Conservation (phyloP, 805 yeast species). For the Scheffersomyces stipitis region DNA sequence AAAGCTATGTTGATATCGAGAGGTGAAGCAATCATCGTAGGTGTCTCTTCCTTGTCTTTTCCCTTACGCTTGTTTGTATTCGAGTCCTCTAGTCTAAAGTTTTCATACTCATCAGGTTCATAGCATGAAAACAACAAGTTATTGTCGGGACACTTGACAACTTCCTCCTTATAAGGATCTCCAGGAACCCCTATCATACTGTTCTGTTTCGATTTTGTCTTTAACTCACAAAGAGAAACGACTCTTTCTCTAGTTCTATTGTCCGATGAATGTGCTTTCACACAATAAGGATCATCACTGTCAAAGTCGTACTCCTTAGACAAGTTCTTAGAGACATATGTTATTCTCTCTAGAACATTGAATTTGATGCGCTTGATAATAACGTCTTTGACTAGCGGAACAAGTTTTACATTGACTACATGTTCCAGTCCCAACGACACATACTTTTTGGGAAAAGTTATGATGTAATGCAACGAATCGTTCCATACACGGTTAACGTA, state of each 20-base stretch:
- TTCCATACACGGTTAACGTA: constrained; percentile 77
- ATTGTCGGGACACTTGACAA: constrained; percentile 56
- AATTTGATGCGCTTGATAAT: constrained; percentile 62
- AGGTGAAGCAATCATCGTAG: constrained; percentile 41
- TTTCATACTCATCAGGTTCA: constrained; percentile 23
- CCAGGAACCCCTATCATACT: constrained; percentile 26
- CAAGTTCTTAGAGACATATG: constrained; percentile 58
- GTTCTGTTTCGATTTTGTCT: constrained; percentile 45
- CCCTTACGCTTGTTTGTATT: constrained; percentile 18
- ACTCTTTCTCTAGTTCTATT: constrained; percentile 45
- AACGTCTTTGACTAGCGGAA: constrained; percentile 64
- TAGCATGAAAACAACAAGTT: constrained; percentile 61
- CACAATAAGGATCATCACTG: constrained; percentile 20
- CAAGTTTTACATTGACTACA: constrained; percentile 62
- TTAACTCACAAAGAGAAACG: constrained; percentile 61
- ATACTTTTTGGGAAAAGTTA: constrained; percentile 69
- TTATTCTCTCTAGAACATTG: constrained; percentile 64
- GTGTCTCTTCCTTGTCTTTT: constrained; percentile 2
- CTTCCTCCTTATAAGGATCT: constrained; percentile 59
- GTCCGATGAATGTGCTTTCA: constrained; percentile 5
- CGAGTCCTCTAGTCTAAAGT: constrained; percentile 1
- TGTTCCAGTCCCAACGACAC: constrained; percentile 60
- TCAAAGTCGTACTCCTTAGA: constrained; percentile 56
- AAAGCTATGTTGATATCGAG: constrained; percentile 43
- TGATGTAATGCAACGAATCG: constrained; percentile 66